Conservation (phyloP, 2,329 filamentous ascomycete species). For the Xenosphaeropsis pyriputrescens region DNA sequence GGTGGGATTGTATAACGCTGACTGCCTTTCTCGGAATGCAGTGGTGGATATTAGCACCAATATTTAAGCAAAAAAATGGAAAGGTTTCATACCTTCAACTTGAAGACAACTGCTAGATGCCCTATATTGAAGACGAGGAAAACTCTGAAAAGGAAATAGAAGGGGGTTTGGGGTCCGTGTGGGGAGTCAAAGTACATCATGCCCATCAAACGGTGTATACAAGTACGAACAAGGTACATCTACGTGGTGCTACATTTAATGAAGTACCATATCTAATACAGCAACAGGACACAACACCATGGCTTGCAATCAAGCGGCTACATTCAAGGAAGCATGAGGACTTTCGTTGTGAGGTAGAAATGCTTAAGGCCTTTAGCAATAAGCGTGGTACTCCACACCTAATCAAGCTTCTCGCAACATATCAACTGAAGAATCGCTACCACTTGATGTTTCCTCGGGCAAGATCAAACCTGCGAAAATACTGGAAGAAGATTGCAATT, state of each 20-base stretch:
- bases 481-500: conserved; percentile 9
- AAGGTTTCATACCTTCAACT: too few species aligned
- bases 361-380: background rate
- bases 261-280: background rate
- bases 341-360: background rate
- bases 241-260: too few species aligned
- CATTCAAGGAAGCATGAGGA: background rate
- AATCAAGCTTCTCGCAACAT: conserved; percentile 16
- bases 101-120: too few species aligned
- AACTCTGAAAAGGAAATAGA: background rate
- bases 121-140: too few species aligned
- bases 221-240: background rate
- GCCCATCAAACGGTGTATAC: background rate
- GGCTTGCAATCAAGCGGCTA: background rate
- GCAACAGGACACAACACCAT: background rate
- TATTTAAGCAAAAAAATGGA: too few species aligned
- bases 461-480: conserved; percentile 11
- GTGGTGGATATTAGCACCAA: too few species aligned
- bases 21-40: too few species aligned
- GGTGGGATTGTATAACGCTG: too few species aligned
- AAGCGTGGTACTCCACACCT: conserved; percentile 8
- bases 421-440: conserved; percentile 6
- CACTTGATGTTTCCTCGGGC: conserved; percentile 18
- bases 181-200: background rate
- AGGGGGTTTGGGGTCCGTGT: background rate